Evolutionary conservation across 176 grass and related monocot genomes (phyloP), one percentile per base, ranked within the genome.

Genomic region (Oryza rufipogon): DNA sequence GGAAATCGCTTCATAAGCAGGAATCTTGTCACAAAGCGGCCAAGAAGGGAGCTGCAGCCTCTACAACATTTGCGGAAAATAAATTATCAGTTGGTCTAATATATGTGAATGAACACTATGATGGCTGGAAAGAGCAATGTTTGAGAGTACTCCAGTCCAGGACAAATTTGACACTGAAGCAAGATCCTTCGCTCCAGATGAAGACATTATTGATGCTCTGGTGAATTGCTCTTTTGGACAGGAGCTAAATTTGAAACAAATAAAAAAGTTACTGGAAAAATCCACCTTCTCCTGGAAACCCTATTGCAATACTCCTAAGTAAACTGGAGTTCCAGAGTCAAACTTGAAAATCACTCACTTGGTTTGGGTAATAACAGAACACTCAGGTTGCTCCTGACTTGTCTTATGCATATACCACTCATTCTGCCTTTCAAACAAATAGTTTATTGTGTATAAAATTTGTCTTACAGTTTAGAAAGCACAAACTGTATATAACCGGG

Each of bases 41-140:
- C 67, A 95, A 92, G 74, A 95, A 92, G 65, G 82, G 85, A 61
- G 81, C 33, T 75, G 46, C 79, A 22, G 49, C 60, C 71, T 64
- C 49, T 65, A 54, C 16, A 39, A 2, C 47, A 78, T 44, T 76
- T 72, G 13, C 68, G 0, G 15, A 60, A 61, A 89, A 81, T 12
- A 95, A 92, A 70, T n/a, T 86, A 15, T 79, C 74, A 2, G 17
- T 92, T 47, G 87, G 85, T 46, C 66, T 95, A 34, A 34, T 34
- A 34, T 34, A 88, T 83, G 93, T 88, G 9, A 95, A 88, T 61
- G 93, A 95, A 16, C 66, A 86, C 64, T 92, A 86, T 78, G 66
- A 88, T 74, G 93, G 93, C 42, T 95, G 93, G 90, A 92, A 95
- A 87, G 85, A 91, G 34, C 78, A 88, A 42, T 95, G 90, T 41